Evolutionary conservation across 352 stramenopile species (phyloP).

Genomic region (Pythium apleroticum): DNA sequence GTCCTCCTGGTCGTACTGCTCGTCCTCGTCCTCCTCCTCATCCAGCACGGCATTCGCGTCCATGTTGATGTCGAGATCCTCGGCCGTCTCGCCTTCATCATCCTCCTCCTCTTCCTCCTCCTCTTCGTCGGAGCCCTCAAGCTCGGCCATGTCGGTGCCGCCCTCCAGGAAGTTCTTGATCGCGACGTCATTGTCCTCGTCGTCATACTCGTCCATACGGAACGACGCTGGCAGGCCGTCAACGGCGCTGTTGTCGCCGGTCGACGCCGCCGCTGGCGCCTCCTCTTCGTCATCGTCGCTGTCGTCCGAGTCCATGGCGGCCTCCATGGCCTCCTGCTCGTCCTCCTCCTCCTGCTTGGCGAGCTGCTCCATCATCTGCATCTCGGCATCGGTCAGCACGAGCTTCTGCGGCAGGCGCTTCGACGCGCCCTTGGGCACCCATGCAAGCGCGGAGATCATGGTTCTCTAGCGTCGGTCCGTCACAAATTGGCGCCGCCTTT

Average conservation of each 20-base stretch:
- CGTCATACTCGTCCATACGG: conserved; percentile 89
- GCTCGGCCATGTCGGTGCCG: conserved; percentile 32
- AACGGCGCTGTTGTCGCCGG: conserved; percentile 23
- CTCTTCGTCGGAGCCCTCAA: conserved; percentile 33
- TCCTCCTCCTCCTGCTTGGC: conserved; percentile 73
- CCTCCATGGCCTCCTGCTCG: conserved; percentile 57
- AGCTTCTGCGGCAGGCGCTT: conserved; percentile 81
- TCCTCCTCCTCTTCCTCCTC: conserved; percentile 43
- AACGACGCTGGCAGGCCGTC: conserved; percentile 63
- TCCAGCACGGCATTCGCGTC: conserved; percentile 58
- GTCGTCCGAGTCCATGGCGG: conserved; percentile 48
- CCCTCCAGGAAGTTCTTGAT: conserved; percentile 73
- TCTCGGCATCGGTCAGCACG: conserved; percentile 80
- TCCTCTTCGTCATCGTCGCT: conserved; percentile 40
- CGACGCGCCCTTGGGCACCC: conserved; percentile 54
- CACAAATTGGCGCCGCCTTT: not conserved
- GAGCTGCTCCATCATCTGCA: conserved; percentile 78
- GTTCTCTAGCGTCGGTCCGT: conserved; percentile 10
- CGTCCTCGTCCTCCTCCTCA: conserved; percentile 65
- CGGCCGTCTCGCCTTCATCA: conserved; percentile 32
- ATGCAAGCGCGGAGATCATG: conserved; percentile 65
- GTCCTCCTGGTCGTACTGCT: conserved; percentile 89
- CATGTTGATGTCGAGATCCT: conserved; percentile 41
- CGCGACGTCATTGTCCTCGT: conserved; percentile 79
- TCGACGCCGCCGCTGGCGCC: conserved; percentile 9